Evolutionary conservation across 495 filamentous ascomycete genomes (phyloP).

Genomic region (Penicillium malachiteum): DNA sequence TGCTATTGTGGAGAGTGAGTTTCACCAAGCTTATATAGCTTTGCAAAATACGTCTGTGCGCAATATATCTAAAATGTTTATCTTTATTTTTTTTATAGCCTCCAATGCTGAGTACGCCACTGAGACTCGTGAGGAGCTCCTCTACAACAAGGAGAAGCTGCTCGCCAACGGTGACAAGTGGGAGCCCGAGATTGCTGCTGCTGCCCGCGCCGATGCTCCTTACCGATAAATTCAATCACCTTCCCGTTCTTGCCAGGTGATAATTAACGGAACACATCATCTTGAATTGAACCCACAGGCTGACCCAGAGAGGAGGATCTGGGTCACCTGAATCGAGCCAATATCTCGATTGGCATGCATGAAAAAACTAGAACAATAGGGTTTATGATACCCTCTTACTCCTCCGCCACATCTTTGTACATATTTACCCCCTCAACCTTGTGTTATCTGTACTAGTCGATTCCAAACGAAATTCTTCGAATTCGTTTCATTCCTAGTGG

Average conservation of each 20-base stretch:
- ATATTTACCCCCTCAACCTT: conserved; percentile 25
- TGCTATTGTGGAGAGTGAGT: conserved; percentile 87
- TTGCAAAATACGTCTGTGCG: background rate
- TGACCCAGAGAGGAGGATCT: conserved; percentile 1
- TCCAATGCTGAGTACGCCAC: conserved; percentile 98
- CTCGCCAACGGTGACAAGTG: conserved; percentile 92
- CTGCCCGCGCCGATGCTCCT: conserved; percentile 82
- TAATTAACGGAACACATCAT: conserved; percentile 1
- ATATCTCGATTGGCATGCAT: conserved; percentile 13
- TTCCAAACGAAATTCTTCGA: conserved; percentile 20
- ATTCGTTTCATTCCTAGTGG: conserved; percentile 4
- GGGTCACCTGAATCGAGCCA: background rate
- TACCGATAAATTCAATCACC: conserved; percentile 62
- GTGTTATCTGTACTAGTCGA: conserved; percentile 40
- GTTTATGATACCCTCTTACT: conserved; percentile 13
- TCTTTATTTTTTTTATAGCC: conserved; percentile 34
- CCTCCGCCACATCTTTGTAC: conserved; percentile 33
- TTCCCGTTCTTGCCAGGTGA: background rate
- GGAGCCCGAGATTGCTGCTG: conserved; percentile 95
- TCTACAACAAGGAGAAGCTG: conserved; percentile 98
- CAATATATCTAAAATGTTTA: background rate
- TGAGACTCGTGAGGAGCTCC: conserved; percentile 91
- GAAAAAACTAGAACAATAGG: conserved; percentile 24
- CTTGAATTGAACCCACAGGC: background rate
- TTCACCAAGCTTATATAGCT: background rate